Evolutionary conservation across 2,329 filamentous ascomycete genomes (phyloP), one percentile per base, ranked within the genome.

Genomic region (Clonostachys chloroleuca): DNA sequence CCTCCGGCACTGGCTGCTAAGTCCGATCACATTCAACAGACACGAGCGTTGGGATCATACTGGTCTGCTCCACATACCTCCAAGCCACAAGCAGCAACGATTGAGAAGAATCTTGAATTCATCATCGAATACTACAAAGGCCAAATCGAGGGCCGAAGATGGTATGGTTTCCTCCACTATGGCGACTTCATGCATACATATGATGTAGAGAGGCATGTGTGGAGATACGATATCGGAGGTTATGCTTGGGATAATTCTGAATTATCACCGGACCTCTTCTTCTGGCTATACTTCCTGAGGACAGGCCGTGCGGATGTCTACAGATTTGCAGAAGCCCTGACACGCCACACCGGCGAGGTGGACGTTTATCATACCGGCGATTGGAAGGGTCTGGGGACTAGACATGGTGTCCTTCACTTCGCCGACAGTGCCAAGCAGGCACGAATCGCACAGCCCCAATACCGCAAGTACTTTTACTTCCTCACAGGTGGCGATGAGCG

Each of bases 181-280:
- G 81, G 81, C 4, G 81, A 85, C 51, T 69, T 84, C 37, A 78
- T 80, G 66, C 81, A 84, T 54, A 77, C 77, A 0, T 84, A 84
- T 53, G 80, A 85, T 47, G 49, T 57, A 0, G 72, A 82, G 59
- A 66, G 80, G 6, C 80, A 83, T 52, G 68, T 68, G 3, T 85
- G 81, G 81, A 69, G 77, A 5, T 84, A 83, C 52, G 81, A 84
- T 46, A 61, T 84, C 20, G 81, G 81, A 6, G 81, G 81, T 0
- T 84, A 79, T 52, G 80, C 79, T 0, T 84, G 81, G 81, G 80
- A 84, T 49, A 84, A 84, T 56, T 80, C 75, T 0, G 80, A 84
- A 57, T 65, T 84, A 0, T 83, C 80, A 0, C 77, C 81, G 0
- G 79, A 84, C 52, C 60, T 84, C 4, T 84, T 76, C 64, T 73